Conservation (phyloP, 352 stramenopile species). For the Phytophthora ohioensis region DNA sequence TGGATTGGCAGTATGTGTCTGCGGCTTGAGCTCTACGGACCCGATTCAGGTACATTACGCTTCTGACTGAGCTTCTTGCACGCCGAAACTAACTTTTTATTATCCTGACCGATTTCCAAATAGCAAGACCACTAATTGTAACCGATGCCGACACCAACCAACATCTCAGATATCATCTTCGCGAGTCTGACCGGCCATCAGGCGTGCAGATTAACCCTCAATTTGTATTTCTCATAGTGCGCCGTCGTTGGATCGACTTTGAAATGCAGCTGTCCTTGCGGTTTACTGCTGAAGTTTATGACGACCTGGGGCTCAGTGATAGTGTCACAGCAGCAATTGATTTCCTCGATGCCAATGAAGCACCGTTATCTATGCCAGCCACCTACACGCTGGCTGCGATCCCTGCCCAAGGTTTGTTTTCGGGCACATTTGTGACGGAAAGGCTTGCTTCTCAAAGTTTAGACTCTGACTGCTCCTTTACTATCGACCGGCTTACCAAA, state of each 20-base stretch:
- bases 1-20: constrained; percentile 53
- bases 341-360: constrained; percentile 29
- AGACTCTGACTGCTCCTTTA: constrained; percentile 19
- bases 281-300: constrained; percentile 38
- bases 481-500: constrained; percentile 15
- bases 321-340: constrained; percentile 17
- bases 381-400: constrained; percentile 28
- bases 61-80: too few species aligned
- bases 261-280: constrained; percentile 24
- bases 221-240: constrained; percentile 32
- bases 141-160: constrained; percentile 24
- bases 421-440: constrained; percentile 26
- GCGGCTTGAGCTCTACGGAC: constrained; percentile 55
- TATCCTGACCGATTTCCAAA: constrained; percentile 25
- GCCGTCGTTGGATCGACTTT: constrained; percentile 44
- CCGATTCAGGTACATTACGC: constrained; percentile 41
- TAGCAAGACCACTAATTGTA: constrained; percentile 14
- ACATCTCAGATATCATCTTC: constrained; percentile 27
- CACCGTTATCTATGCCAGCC: constrained; percentile 7
- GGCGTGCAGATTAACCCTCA: constrained; percentile 38
- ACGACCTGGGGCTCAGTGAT: constrained; percentile 25
- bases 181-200: constrained; percentile 28
- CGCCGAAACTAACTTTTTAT: not conserved
- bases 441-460: constrained; percentile 12
- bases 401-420: not conserved